Base-by-base conservation (phyloP, 441 rosid species). In the Pelargonium hybrid region DNA sequence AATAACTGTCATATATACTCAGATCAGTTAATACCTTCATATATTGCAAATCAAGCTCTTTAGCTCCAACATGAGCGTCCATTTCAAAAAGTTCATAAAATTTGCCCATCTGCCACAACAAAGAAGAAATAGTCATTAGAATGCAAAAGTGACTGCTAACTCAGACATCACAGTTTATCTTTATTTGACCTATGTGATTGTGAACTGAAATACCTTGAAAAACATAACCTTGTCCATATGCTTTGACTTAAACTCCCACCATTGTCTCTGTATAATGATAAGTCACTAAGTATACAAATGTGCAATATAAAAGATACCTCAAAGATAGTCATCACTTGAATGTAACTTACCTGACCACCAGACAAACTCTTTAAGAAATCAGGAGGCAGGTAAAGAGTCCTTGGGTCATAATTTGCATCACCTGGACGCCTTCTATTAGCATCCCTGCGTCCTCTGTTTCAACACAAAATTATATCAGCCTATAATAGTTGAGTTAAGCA, bases 231-330 rank as follows among this genome's bases (percentile, higher is more conserved):
- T 95, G 87, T 95, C 99, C 98, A 95, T 95, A 78, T 95, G 93
- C 77, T 90, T 88, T 68, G 99, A 88, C 85, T 95, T 95, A 75
- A 92, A 92, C 75, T 92, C 99, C 99, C 99, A 95, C 99, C 99
- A 95, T 88, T 95, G 98, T 82, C 88, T 89, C 98, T 95, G 89
- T 57, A 75, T 25, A 66, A 71, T 15, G 37, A 48, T 57, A 79
- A 70, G 59, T 50, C 78, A 76, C 17, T 59, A 31, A 31, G 69
- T 56, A 57, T 68, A 57, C 65, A 25, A 41, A 67, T 25, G 14
- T 59, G 31, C 54, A 79, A 77, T 70, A 72, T 34, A 47, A 67
- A 50, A 67, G 5, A 65, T 3, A 13, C 3, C 14, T 3, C 9
- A 66, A 39, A 67, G 63, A 23, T 34, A 17, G 31, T 59, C 50